These are phyloP conservation scores for Geotrichum fermentans DNA, from an alignment of 1,139 yeast genomes.

Conservation along the genomic window DNA sequence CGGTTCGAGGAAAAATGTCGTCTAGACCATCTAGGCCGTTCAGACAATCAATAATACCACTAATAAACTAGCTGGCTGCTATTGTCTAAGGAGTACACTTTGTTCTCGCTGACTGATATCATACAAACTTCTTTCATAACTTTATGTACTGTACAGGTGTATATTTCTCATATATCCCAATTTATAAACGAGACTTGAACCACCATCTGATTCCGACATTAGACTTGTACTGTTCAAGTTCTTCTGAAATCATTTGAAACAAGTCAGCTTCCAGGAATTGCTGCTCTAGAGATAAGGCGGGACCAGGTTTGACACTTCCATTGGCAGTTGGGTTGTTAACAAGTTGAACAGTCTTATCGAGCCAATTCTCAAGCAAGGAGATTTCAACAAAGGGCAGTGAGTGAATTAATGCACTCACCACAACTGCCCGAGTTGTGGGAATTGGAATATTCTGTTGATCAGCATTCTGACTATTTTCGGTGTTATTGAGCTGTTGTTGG, in stretches of 20 bases:
- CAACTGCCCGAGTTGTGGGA: slow-evolving; percentile 49
- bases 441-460: slow-evolving; percentile 37
- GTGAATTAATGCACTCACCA: slow-evolving; percentile 47
- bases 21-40: too few species aligned
- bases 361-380: slow-evolving; percentile 45
- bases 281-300: slow-evolving; percentile 31
- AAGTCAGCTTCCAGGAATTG: slow-evolving; percentile 36
- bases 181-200: slow-evolving; percentile 36
- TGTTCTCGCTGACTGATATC: background rate
- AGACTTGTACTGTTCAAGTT: slow-evolving; percentile 54
- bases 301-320: slow-evolving; percentile 13
- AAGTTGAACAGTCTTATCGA: slow-evolving; percentile 45
- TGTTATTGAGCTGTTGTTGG: slow-evolving; percentile 27
- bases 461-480: slow-evolving; percentile 24
- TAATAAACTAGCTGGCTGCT: background rate
- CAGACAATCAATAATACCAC: too few species aligned
- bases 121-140: background rate
- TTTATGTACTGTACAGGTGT: background rate
- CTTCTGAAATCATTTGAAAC: slow-evolving; percentile 45
- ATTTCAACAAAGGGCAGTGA: slow-evolving; percentile 54
- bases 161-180: background rate
- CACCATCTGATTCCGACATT: slow-evolving; percentile 66
- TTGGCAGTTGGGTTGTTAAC: slow-evolving; percentile 33
- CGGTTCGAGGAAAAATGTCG: too few species aligned
- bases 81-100: background rate